Evolutionary conservation across 495 filamentous ascomycete species (phyloP).

Genomic region (Penicillium parvum): DNA sequence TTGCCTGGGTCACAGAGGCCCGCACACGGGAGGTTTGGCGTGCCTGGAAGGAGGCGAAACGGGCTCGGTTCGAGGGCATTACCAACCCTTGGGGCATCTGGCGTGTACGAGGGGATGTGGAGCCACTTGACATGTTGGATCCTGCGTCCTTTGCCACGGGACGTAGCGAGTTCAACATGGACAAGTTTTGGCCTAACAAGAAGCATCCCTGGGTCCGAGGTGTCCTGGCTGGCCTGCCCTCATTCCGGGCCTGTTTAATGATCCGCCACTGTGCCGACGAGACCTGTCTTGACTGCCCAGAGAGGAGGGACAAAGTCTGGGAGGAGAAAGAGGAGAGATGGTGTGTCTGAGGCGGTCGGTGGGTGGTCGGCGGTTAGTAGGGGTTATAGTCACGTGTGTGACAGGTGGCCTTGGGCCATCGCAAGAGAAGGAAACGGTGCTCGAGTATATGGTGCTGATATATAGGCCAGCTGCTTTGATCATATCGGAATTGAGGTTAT

Average conservation of each 20-base stretch:
- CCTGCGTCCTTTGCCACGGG: too few relatives aligned
- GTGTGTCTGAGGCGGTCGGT: too few relatives aligned
- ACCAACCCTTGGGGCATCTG: neutral
- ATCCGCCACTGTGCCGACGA: neutral
- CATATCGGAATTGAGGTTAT: too few relatives aligned
- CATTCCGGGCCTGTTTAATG: neutral
- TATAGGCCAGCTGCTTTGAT: too few relatives aligned
- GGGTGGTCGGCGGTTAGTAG: too few relatives aligned
- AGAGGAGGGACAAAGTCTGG: too few relatives aligned
- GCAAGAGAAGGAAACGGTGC: too few relatives aligned
- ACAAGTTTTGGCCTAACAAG: neutral
- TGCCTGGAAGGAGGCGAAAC: neutral
- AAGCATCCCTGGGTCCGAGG: slow-evolving; percentile 1
- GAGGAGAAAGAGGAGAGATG: too few relatives aligned
- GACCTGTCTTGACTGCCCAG: neutral
- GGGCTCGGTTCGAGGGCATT: neutral
- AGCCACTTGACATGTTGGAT: neutral
- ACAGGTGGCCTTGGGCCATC: too few relatives aligned
- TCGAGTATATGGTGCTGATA: too few relatives aligned
- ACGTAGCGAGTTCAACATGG: too few relatives aligned
- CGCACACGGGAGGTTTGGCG: neutral
- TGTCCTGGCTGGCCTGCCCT: neutral
- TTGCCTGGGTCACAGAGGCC: neutral
- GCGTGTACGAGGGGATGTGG: neutral
- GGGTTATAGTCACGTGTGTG: too few relatives aligned